phyloP scores from a whole-genome alignment of 2,329 filamentous ascomycete species.

The Claviceps quebecensis region DNA sequence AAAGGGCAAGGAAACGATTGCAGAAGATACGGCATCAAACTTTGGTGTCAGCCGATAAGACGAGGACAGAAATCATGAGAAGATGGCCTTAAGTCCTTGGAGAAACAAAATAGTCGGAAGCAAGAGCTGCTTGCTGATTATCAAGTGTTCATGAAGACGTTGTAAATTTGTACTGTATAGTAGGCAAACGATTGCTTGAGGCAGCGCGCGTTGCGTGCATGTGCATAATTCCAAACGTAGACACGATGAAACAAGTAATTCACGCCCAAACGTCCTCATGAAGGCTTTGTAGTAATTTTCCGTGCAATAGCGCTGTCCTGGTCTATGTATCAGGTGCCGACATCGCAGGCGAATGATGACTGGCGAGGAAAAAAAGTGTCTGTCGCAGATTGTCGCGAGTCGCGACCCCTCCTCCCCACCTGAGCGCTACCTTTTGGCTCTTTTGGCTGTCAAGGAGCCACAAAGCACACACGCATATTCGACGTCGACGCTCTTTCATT shows the following conservation, averaged over 20 bases:
- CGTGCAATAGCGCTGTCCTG: neutral
- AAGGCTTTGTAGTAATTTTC: neutral
- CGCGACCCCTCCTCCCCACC: slow-evolving; percentile 3
- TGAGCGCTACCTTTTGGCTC: slow-evolving; percentile 4
- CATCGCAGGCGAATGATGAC: neutral
- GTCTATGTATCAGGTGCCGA: neutral
- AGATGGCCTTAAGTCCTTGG: neutral
- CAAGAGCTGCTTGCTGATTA: neutral
- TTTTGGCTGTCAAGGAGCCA: too few relatives aligned
- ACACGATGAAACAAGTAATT: neutral
- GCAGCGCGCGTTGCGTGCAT: neutral
- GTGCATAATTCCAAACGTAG: neutral
- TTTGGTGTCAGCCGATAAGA: neutral
- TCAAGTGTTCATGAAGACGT: neutral
- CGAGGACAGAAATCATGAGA: neutral
- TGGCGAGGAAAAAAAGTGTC: neutral
- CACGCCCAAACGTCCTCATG: too few relatives aligned
- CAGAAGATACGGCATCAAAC: neutral
- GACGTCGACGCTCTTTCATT: slow-evolving; percentile 5
- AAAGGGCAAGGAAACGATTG: neutral
- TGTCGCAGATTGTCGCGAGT: slow-evolving; percentile 1
- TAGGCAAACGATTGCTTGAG: neutral
- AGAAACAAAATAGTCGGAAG: neutral
- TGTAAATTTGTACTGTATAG: too few relatives aligned
- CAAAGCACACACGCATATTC: slow-evolving; percentile 4